These are phyloP conservation scores for Eucalyptus globulus DNA, from an alignment of 345 rosid genomes.

Conservation along the genomic window DNA sequence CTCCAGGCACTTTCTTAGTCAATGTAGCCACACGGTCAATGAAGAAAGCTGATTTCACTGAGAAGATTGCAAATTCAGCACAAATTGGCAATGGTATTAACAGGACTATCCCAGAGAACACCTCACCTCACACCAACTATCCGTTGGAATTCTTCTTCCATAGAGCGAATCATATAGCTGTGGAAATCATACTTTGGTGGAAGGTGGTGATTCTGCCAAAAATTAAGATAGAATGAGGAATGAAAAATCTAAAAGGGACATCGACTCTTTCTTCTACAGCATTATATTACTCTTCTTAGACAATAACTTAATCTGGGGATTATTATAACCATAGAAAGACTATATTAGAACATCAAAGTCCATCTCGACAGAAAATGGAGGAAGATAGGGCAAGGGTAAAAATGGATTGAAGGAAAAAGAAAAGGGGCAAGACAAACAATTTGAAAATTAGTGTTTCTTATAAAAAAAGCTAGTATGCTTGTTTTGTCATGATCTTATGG, in stretches of 20 bases:
- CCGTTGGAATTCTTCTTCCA: conserved; percentile 95
- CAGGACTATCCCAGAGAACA: background rate
- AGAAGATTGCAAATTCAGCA: background rate
- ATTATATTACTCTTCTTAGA: background rate
- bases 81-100: background rate
- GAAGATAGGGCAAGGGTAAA: background rate
- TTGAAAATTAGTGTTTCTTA: background rate
- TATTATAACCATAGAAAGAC: background rate
- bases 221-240: background rate
- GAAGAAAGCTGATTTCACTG: background rate
- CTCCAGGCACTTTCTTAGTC: background rate
- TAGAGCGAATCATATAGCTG: conserved; percentile 93
- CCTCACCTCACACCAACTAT: conserved; percentile 93
- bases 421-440: background rate
- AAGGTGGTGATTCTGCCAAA: conserved; percentile 82
- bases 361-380: background rate
- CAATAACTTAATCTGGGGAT: background rate
- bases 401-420: background rate
- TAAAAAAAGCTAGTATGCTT: background rate
- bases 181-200: conserved; percentile 68
- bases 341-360: background rate
- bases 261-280: background rate
- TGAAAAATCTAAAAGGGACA: background rate
- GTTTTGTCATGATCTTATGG: background rate
- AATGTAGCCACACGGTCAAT: background rate